A percentile compares a stretch with the other conserved stretches of the same genome.
Evolutionary conservation across 106 monocot species (phyloP).

Genomic region (Acorus calamus): DNA sequence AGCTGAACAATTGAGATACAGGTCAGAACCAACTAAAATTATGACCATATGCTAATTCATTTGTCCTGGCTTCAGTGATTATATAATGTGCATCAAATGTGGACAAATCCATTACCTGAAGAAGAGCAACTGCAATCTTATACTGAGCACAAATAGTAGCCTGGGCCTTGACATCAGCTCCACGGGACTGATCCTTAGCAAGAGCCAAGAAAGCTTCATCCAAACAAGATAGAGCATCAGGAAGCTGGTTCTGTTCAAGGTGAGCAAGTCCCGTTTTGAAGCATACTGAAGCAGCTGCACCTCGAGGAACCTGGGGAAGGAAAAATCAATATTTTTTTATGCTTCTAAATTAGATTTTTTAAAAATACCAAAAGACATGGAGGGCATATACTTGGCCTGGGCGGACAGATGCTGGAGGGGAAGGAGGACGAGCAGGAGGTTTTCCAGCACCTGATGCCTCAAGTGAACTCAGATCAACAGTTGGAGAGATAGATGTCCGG

Average conservation of each 20-base stretch:
- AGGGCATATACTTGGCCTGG: constrained; percentile 64
- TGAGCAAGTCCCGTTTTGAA: constrained; percentile 86
- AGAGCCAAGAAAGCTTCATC: constrained; percentile 96
- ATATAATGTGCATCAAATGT: too few species aligned
- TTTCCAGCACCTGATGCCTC: constrained; percentile 42
- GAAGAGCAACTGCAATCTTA: constrained; percentile 86
- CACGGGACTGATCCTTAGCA: constrained; percentile 92
- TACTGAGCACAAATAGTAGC: constrained; percentile 98
- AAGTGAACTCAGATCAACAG: constrained; percentile 84
- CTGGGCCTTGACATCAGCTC: constrained; percentile 87
- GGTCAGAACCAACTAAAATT: too few species aligned
- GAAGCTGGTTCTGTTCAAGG: constrained; percentile 95
- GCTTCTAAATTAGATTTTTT: neutral
- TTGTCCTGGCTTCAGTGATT: too few species aligned
- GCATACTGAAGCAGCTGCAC: constrained; percentile 78
- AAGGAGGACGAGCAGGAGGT: constrained; percentile 20
- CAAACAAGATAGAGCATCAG: constrained; percentile 92
- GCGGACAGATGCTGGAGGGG: constrained; percentile 59
- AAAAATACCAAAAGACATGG: neutral
- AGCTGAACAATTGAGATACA: too few species aligned
- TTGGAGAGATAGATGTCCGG: constrained; percentile 25
- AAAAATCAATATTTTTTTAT: neutral
- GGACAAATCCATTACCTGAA: constrained; percentile 45
- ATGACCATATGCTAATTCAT: too few species aligned
- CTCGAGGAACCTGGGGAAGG: constrained; percentile 70